Conservation (phyloP, 2,329 filamentous ascomycete species). For the Monilinia laxa region DNA sequence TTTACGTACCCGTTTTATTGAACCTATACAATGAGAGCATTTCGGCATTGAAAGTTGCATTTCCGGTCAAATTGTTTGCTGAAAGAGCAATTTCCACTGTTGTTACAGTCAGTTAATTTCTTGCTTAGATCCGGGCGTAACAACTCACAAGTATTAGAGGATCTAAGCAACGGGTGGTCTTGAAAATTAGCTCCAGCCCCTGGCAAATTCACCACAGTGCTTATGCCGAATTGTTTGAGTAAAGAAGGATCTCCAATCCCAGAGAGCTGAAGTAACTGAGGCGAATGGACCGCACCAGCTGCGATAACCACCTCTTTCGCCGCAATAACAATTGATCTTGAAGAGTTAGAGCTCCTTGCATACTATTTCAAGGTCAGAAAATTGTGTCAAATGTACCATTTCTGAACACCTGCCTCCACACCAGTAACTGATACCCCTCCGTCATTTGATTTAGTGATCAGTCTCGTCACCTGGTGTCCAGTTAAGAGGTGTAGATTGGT, state of each 20-base stretch:
- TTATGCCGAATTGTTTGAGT: slow-evolving; percentile 47
- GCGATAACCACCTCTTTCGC: slow-evolving; percentile 50
- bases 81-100: slow-evolving; percentile 10
- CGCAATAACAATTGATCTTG: slow-evolving; percentile 31
- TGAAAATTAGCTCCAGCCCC: slow-evolving; percentile 54
- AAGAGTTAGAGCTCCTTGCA: slow-evolving; percentile 32
- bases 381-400: neutral
- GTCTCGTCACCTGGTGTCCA: slow-evolving; percentile 13
- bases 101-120: neutral
- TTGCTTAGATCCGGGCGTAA: neutral
- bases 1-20: slow-evolving; percentile 17
- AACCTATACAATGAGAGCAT: slow-evolving; percentile 16
- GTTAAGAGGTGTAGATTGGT: slow-evolving; percentile 22
- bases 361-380: slow-evolving; percentile 14
- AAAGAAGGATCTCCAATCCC: slow-evolving; percentile 49
- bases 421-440: neutral
- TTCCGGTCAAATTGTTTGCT: slow-evolving; percentile 15
- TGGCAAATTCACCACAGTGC: slow-evolving; percentile 45
- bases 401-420: slow-evolving; percentile 11
- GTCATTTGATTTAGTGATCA: slow-evolving; percentile 2
- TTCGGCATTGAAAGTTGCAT: slow-evolving; percentile 22
- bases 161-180: slow-evolving; percentile 42
- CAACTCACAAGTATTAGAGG: slow-evolving; percentile 16
- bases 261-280: slow-evolving; percentile 53
- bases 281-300: slow-evolving; percentile 52